These are phyloP conservation scores for Dioscorea cayenensis DNA, from an alignment of 116 monocot species.

Conservation along the genomic window DNA sequence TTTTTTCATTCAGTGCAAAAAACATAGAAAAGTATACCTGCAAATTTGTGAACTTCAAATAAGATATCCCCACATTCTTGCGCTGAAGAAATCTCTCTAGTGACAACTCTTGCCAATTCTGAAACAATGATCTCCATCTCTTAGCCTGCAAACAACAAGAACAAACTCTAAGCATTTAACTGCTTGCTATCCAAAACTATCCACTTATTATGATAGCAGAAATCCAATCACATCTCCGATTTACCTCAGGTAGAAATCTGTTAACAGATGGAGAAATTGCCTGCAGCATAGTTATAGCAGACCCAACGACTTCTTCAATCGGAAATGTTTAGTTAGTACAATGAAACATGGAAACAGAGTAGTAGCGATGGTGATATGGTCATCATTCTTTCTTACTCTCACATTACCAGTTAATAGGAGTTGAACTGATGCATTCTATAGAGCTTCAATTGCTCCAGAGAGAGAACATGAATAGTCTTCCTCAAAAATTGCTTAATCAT, in stretches of 20 bases:
- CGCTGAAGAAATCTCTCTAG: too few relatives aligned
- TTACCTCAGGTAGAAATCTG: slow-evolving; percentile 45
- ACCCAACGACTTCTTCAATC: slow-evolving; percentile 35
- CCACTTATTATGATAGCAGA: too few relatives aligned
- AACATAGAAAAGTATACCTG: slow-evolving; percentile 19
- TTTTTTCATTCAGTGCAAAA: too few relatives aligned
- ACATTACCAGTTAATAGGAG: slow-evolving; percentile 55
- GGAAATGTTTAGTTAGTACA: background rate
- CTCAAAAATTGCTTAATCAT: slow-evolving; percentile 49
- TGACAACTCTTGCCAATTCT: too few relatives aligned
- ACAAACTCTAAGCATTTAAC: background rate
- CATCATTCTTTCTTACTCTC: slow-evolving; percentile 33
- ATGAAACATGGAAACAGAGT: slow-evolving; percentile 2
- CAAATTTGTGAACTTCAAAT: too few relatives aligned
- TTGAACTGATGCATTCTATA: slow-evolving; percentile 59
- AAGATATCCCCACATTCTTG: too few relatives aligned
- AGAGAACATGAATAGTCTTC: slow-evolving; percentile 50
- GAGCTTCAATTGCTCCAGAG: slow-evolving; percentile 45
- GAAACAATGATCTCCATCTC: too few relatives aligned
- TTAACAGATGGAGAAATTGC: slow-evolving; percentile 28
- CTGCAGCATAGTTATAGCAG: slow-evolving; percentile 31
- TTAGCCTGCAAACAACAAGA: slow-evolving; percentile 30
- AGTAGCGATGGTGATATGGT: background rate
- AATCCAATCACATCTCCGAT: background rate
- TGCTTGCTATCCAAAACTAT: too few relatives aligned